Percentiles rank a stretch among this genome's conserved stretches.
These are phyloP conservation scores for Schizonepeta tenuifolia DNA, from an alignment of 257 asterid species.

Conservation along the genomic window DNA sequence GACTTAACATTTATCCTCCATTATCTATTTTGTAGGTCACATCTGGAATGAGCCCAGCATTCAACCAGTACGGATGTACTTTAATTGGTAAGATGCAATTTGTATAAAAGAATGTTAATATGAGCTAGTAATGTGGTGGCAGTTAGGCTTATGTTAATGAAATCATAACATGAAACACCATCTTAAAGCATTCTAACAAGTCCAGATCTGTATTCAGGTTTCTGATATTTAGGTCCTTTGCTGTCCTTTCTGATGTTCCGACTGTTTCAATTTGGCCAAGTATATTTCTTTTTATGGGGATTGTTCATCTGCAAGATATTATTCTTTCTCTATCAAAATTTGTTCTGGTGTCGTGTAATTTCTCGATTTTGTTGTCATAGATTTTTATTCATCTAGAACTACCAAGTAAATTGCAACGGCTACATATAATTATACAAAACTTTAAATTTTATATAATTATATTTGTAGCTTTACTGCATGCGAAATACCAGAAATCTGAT, in stretches of 20 bases:
- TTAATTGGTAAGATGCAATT: constrained; percentile 59
- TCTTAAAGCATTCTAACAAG: background rate
- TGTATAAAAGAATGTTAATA: background rate
- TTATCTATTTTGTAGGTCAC: constrained; percentile 60
- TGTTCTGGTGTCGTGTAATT: background rate
- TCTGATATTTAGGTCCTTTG: background rate
- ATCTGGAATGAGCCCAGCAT: constrained; percentile 92
- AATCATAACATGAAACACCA: constrained; percentile 4
- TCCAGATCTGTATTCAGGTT: background rate
- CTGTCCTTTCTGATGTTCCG: background rate
- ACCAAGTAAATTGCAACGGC: background rate
- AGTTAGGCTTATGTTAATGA: background rate
- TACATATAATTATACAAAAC: no score
- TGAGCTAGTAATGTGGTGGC: constrained; percentile 7
- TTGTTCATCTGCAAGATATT: constrained; percentile 2
- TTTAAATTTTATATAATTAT: background rate
- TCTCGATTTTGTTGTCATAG: background rate
- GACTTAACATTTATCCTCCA: background rate
- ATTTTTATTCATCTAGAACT: background rate
- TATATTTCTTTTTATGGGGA: constrained; percentile 5
- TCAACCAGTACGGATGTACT: constrained; percentile 81
- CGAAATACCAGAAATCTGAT: constrained; percentile 8
- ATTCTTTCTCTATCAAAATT: constrained; percentile 13
- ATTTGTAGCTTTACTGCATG: constrained; percentile 16
- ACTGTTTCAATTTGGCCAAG: background rate